Conservation (phyloP, 2,329 filamentous ascomycete species). For the Fusarium sp. region DNA sequence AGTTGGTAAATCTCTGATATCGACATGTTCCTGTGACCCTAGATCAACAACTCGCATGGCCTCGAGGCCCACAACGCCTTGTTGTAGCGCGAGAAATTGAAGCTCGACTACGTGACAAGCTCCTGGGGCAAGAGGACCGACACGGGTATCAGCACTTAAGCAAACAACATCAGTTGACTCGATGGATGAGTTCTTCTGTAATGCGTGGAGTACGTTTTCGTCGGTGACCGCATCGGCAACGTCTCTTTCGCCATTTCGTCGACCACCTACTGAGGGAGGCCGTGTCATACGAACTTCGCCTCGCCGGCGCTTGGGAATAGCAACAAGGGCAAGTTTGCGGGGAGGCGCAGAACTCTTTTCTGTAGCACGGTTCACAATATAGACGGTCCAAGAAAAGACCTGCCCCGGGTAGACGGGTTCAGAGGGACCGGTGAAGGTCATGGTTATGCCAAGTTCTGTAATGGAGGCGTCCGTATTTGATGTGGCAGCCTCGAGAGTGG, state of each 20-base stretch:
- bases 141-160: conserved; percentile 76
- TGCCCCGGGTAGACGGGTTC: conserved; percentile 69
- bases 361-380: conserved; percentile 77
- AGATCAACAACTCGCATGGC: conserved; percentile 79
- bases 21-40: conserved; percentile 78
- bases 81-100: conserved; percentile 74
- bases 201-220: conserved; percentile 75
- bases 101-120: conserved; percentile 80
- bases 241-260: conserved; percentile 51
- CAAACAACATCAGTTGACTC: conserved; percentile 77
- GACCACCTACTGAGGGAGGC: conserved; percentile 61
- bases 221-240: conserved; percentile 76
- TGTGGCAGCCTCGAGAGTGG: conserved; percentile 65
- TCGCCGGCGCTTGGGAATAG: conserved; percentile 72
- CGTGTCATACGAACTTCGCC: conserved; percentile 64
- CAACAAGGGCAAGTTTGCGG: conserved; percentile 76
- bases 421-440: conserved; percentile 75
- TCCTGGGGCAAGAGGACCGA: conserved; percentile 77
- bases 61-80: conserved; percentile 76
- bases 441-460: conserved; percentile 75
- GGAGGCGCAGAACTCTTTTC: conserved; percentile 55
- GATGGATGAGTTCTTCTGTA: conserved; percentile 72
- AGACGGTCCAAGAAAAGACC: conserved; percentile 77
- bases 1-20: conserved; percentile 78
- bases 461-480: conserved; percentile 58